Conservation (phyloP, 2,329 filamentous ascomycete species). For the Talaromyces sp. region DNA sequence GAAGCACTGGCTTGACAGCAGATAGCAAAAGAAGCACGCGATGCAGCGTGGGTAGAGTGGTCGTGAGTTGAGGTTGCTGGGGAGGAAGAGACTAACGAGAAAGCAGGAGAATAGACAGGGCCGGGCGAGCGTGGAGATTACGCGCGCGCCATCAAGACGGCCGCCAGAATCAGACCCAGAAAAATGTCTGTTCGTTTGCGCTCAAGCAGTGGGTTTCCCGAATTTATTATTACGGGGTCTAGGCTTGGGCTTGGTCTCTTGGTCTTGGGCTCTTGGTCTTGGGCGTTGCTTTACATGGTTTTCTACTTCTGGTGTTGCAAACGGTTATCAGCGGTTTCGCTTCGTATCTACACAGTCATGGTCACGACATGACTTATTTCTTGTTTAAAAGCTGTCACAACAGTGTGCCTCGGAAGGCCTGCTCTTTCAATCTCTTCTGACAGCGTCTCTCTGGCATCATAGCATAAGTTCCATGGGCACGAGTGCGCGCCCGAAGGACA, state of each 20-base stretch:
- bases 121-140: neutral
- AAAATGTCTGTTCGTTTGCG: neutral
- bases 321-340: neutral
- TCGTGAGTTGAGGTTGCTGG: neutral
- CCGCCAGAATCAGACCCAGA: no score
- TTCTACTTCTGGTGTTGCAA: neutral
- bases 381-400: no score
- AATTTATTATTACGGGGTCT: neutral
- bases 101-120: no score
- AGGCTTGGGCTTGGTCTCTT: no score
- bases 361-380: neutral
- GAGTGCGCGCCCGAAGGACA: neutral
- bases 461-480: neutral
- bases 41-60: neutral
- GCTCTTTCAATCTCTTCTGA: neutral
- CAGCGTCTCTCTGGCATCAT: neutral
- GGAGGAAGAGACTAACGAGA: neutral
- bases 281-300: neutral
- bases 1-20: neutral
- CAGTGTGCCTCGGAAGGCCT: no score
- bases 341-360: neutral
- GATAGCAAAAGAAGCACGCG: neutral
- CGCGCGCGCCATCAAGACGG: neutral
- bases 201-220: neutral
- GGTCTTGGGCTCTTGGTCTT: no score